Evolutionary conservation across 2,329 filamentous ascomycete species (phyloP), one percentile per base, ranked within the genome.

Genomic region (Aspergillus novofumigatus): DNA sequence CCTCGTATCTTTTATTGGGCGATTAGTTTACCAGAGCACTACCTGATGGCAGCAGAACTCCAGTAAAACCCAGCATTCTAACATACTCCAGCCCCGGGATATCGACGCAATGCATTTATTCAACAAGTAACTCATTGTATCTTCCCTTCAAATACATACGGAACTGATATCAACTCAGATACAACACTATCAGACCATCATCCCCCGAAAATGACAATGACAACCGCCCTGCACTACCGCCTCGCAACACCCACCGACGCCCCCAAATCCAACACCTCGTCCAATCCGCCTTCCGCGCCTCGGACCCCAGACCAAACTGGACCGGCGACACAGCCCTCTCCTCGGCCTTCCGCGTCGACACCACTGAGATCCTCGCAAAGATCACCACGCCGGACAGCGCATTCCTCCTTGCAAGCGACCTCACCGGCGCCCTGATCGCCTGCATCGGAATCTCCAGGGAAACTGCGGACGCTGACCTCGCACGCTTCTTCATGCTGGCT

Each of bases 221-320:
- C 23, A 23, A 23, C 23, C 23, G 3, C 23, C 23, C 23, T 23
- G 11, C 14, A 35, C 11, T 35, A 17, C 55, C 76, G 75, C 53
- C 49, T 65, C 35, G 77, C 77, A 50, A 74, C 66, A 7, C 44
- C 55, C 6, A 65, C 73, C 2, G 75, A 79, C 55, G 77, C 72
- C 0, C 59, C 0, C 67, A 59, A 6, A 54, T 79, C 26, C 74
- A 75, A 28, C 56, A 68, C 17, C 67, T 79, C 1, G 70, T 78
- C 1, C 67, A 79, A 52, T 61, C 69, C 11, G 75, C 77, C 0
- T 79, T 79, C 49, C 75, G 74, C 35, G 67, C 75, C 48, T 65
- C 71, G 3, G 77, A 78, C 45, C 72, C 59, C 57, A 65, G 76
- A 51, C 56, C 68, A 54, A 58, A 65, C 56, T 76, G 73, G 73